These are phyloP conservation scores for Microcyclosporella mali DNA, from an alignment of 2,329 filamentous ascomycete species.

Conservation along the genomic window DNA sequence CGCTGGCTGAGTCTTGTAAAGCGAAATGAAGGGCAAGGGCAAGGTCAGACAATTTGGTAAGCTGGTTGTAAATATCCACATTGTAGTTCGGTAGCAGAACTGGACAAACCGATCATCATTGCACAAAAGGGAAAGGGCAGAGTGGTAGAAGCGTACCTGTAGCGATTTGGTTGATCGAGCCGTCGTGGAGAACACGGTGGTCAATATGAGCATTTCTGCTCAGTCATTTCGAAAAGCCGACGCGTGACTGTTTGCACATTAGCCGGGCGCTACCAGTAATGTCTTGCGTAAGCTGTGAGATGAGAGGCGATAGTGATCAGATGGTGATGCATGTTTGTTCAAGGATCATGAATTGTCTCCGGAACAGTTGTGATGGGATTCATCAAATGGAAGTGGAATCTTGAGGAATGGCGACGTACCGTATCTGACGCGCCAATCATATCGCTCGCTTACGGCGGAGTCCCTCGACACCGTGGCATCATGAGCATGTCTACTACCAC, in stretches of 20 bases:
- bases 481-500: no score
- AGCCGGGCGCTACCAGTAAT: no score
- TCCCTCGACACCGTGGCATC: no score
- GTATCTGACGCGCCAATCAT: neutral
- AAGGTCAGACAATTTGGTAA: conserved; percentile 36
- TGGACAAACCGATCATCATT: conserved; percentile 38
- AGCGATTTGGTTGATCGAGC: no score
- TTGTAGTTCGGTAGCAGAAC: conserved; percentile 36
- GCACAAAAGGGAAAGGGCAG: conserved; percentile 7
- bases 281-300: no score
- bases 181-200: no score
- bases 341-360: conserved; percentile 33
- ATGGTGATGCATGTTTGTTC: conserved; percentile 40
- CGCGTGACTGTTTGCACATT: no score
- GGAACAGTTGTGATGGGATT: conserved; percentile 32
- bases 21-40: conserved; percentile 1
- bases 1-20: no score
- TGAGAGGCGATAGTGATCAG: conserved; percentile 24
- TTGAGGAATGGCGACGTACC: conserved; percentile 10
- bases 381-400: conserved; percentile 20
- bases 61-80: conserved; percentile 33
- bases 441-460: no score
- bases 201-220: no score
- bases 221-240: no score
- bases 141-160: conserved; percentile 1